phyloP scores from a whole-genome alignment of 495 filamentous ascomycete genomes.

The Aspergillus egyptiacus region DNA sequence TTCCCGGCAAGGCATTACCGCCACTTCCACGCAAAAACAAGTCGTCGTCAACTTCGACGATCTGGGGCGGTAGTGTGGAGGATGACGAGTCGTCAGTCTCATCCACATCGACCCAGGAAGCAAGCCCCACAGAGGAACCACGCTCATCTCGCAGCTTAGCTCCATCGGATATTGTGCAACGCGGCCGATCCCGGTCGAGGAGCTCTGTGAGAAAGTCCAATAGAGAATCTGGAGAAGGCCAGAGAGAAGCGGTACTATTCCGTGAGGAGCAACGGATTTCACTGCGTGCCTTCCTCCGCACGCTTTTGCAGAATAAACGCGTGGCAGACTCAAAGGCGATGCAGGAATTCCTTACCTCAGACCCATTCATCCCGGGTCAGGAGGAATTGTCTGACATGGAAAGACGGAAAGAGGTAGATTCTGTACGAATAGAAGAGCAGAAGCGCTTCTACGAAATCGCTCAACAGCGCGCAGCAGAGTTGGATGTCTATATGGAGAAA shows the following conservation, averaged over 20 bases:
- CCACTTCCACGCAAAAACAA: slow-evolving; percentile 88
- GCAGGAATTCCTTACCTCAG: slow-evolving; percentile 66
- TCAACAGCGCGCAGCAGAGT: slow-evolving; percentile 76
- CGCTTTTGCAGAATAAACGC: slow-evolving; percentile 74
- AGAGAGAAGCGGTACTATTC: slow-evolving; percentile 55
- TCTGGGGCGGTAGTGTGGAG: slow-evolving; percentile 45
- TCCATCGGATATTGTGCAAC: slow-evolving; percentile 13
- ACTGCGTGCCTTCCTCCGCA: slow-evolving; percentile 80
- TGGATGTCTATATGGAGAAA: slow-evolving; percentile 96
- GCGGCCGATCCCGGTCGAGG: slow-evolving; percentile 35
- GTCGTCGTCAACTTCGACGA: slow-evolving; percentile 55
- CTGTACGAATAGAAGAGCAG: slow-evolving; percentile 85
- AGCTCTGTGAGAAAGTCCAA: slow-evolving; percentile 38
- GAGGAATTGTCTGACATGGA: slow-evolving; percentile 78
- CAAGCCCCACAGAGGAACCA: slow-evolving; percentile 25
- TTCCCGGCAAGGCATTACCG: slow-evolving; percentile 87
- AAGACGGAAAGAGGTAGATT: slow-evolving; percentile 75
- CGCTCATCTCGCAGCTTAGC: slow-evolving; percentile 24
- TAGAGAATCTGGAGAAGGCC: slow-evolving; percentile 43
- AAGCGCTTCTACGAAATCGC: slow-evolving; percentile 93
- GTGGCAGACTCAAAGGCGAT: slow-evolving; percentile 77
- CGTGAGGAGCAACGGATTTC: slow-evolving; percentile 91
- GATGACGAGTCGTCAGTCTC: slow-evolving; percentile 73
- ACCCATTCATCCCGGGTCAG: slow-evolving; percentile 65
- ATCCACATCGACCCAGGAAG: slow-evolving; percentile 61